These are phyloP conservation scores for Miscanthus lutarioriparius DNA, from an alignment of 176 grass and related monocot species.

Conservation along the genomic window DNA sequence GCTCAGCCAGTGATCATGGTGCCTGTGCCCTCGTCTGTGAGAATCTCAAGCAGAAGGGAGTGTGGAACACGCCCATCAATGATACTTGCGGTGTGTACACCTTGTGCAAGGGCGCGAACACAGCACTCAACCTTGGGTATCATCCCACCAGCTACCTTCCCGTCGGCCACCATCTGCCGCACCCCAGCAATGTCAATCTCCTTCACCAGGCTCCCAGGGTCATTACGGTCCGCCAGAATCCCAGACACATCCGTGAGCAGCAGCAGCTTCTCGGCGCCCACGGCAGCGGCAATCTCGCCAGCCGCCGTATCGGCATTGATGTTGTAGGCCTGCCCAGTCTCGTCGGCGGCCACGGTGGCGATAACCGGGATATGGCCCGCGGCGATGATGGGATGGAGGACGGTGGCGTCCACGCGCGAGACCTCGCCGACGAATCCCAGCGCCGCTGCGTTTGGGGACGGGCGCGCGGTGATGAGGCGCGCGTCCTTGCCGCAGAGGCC, in stretches of 20 bases:
- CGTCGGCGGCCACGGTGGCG: conserved; percentile 67
- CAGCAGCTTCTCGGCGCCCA: conserved; percentile 71
- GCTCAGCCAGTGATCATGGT: conserved; percentile 67
- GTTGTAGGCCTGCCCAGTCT: conserved; percentile 62
- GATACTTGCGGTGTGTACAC: conserved; percentile 67
- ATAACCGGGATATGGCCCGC: conserved; percentile 66
- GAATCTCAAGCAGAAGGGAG: conserved; percentile 66
- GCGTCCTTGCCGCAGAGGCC: conserved; percentile 76
- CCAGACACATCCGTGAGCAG: conserved; percentile 67
- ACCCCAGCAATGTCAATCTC: conserved; percentile 59
- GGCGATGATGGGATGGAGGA: conserved; percentile 54
- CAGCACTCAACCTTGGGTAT: conserved; percentile 79
- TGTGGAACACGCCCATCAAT: conserved; percentile 66
- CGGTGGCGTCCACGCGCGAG: conserved; percentile 45
- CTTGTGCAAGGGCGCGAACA: conserved; percentile 59
- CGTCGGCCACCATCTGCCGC: conserved; percentile 57
- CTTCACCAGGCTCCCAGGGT: conserved; percentile 64
- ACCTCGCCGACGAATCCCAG: conserved; percentile 62
- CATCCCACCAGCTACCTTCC: conserved; percentile 76
- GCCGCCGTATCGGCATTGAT: conserved; percentile 68
- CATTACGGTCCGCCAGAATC: conserved; percentile 57
- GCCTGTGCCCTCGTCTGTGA: conserved; percentile 75
- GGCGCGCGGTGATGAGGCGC: conserved; percentile 68
- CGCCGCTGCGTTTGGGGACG: conserved; percentile 44
- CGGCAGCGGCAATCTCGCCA: conserved; percentile 55